phyloP scores from a whole-genome alignment of 257 asterid species.

The Solanum appendiculatum region DNA sequence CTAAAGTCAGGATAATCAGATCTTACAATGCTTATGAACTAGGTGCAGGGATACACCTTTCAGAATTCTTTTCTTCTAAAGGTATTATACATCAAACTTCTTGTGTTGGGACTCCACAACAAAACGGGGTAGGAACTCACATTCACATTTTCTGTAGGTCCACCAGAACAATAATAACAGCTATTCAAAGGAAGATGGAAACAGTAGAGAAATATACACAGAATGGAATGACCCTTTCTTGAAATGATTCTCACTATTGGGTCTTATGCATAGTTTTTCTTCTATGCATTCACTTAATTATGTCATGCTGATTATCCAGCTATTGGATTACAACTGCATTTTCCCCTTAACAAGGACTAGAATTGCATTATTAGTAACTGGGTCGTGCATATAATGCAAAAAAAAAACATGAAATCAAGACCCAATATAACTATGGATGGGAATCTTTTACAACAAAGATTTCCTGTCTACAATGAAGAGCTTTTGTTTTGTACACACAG shows the following conservation, averaged over 20 bases:
- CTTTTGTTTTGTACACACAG: neutral
- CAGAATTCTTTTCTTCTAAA: too few species aligned
- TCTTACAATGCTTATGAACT: neutral
- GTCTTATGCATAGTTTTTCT: neutral
- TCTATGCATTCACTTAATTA: neutral
- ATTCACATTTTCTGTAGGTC: neutral
- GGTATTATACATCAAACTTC: neutral
- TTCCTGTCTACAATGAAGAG: neutral
- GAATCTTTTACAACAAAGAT: neutral
- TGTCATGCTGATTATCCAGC: neutral
- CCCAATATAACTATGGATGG: neutral
- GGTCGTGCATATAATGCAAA: neutral
- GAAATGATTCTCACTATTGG: neutral
- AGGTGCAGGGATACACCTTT: neutral
- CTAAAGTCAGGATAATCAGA: neutral
- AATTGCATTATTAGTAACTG: neutral
- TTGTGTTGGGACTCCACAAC: neutral
- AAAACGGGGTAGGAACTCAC: neutral
- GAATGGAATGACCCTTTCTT: neutral
- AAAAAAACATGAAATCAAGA: neutral
- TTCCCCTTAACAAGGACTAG: neutral
- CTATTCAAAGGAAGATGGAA: neutral
- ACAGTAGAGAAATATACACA: neutral
- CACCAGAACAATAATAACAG: neutral
- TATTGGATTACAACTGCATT: neutral